These are phyloP conservation scores for Kazachstania bromeliacearum DNA, from an alignment of 805 yeast genomes.

Conservation along the genomic window DNA sequence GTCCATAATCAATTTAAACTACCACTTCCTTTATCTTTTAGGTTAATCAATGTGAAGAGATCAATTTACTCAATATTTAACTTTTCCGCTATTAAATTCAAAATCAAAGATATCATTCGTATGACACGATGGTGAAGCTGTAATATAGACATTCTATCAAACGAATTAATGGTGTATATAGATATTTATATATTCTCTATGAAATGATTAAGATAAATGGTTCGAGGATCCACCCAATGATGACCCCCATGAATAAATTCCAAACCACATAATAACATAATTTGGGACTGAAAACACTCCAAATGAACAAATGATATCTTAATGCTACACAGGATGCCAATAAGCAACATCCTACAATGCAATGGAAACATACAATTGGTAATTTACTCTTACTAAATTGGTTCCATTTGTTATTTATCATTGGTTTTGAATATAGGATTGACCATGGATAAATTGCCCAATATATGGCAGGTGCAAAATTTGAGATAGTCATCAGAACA, in stretches of 20 bases:
- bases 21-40: no score
- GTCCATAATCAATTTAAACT: no score
- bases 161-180: no score
- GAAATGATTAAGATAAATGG: neutral
- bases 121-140: no score
- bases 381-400: conserved; percentile 13
- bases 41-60: no score
- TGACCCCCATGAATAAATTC: conserved; percentile 43
- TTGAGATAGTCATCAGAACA: conserved; percentile 66
- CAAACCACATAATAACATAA: conserved; percentile 72
- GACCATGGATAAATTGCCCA: conserved; percentile 46
- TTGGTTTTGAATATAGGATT: conserved; percentile 5
- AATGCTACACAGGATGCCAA: conserved; percentile 61
- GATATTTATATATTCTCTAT: no score
- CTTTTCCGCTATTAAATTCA: no score
- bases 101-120: no score
- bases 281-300: conserved; percentile 98
- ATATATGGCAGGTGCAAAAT: conserved; percentile 76
- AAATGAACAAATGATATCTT: conserved; percentile 81
- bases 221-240: conserved; percentile 32
- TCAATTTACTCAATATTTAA: no score
- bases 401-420: conserved; percentile 8
- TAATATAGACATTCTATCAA: no score
- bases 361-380: conserved; percentile 42
- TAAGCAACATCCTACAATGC: conserved; percentile 48